Base-by-base conservation (phyloP, 768 basidiomycete species). In the Psilocybe cubensis region DNA sequence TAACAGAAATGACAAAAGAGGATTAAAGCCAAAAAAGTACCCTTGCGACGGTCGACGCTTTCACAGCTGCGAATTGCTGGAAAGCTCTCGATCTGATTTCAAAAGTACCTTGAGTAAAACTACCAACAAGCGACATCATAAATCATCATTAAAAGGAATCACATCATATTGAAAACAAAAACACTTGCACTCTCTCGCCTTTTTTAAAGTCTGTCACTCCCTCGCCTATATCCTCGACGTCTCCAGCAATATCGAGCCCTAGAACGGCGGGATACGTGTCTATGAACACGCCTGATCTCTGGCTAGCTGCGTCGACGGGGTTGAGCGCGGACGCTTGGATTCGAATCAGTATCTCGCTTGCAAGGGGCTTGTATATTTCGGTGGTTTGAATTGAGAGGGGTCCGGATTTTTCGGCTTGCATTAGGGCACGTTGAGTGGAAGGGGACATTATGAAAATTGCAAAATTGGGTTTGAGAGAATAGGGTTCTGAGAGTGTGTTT, bases 221-320 rank as follows among this genome's bases (percentile, higher is more conserved):
- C 41, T 77, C 75, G 3, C 84, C 84, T 40, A 84, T 68, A 33
- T 73, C 74, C 21, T 76, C 78, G 11, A 86, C 76, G 2, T 77
- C 73, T 6, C 84, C 84, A 20, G 83, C 75, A 33, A 74, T 68
- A 49, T 84, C 83, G 17, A 66, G 71, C 1, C 83, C 83, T 0
- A 79, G 60, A 0, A 85, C 71, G 3, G 78, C 76, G 4, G 81
- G 83, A 60, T 69, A 83, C n/a, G 70, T 60, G 21, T 74, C 68
- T 45, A 77, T 62, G 53, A 76, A 72, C n/a, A 72, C 54, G 0
- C 76, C 79, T 57, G 72, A 73, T 17, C 28, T 46, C 38, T 77
- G 79, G 11, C 82, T 74, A 61, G 82, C 83, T 68, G 79, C 81
- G 60, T 85, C 84, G 12, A 76, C 73, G 2, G 84, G 84, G 58